phyloP scores from a whole-genome alignment of 139 green algal genomes.

The Eudorina sp. region DNA sequence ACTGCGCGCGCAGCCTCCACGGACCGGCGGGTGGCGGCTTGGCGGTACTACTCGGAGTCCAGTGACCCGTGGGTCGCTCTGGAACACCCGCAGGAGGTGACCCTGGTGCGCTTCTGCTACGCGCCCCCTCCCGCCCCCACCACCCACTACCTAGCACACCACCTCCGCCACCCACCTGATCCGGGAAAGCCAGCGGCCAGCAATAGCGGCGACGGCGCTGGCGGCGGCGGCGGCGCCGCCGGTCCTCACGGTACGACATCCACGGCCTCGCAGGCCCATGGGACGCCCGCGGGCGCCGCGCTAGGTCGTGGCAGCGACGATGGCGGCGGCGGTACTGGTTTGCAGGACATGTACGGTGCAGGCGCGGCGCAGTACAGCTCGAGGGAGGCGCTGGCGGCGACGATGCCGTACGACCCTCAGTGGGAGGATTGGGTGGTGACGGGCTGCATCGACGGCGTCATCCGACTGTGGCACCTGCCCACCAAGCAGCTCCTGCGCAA shows the following conservation, averaged over 20 bases:
- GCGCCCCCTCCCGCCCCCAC: slow-evolving; percentile 13
- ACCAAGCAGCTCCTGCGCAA: neutral
- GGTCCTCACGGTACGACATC: neutral
- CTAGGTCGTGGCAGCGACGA: neutral
- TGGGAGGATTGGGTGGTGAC: slow-evolving; percentile 41
- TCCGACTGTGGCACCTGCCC: slow-evolving; percentile 38
- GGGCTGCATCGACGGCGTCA: slow-evolving; percentile 30
- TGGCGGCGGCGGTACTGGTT: neutral
- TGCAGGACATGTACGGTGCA: too few species aligned
- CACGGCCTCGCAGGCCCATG: neutral
- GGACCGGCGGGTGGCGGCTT: slow-evolving; percentile 18
- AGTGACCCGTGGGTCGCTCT: slow-evolving; percentile 16
- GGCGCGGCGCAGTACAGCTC: too few species aligned
- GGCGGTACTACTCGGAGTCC: slow-evolving; percentile 34
- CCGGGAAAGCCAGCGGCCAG: neutral
- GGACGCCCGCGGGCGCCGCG: too few species aligned
- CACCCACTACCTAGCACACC: slow-evolving; percentile 18
- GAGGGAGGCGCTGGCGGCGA: neutral
- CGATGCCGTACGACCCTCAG: slow-evolving; percentile 16
- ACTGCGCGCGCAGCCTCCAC: slow-evolving; percentile 38
- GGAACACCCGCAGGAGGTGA: slow-evolving; percentile 45
- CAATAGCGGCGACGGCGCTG: neutral
- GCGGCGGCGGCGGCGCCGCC: neutral
- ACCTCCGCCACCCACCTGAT: neutral
- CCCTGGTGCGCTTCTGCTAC: slow-evolving; percentile 42